These are phyloP conservation scores for Arthroderma sp. DNA, from an alignment of 2,329 filamentous ascomycete species.

Conservation along the genomic window DNA sequence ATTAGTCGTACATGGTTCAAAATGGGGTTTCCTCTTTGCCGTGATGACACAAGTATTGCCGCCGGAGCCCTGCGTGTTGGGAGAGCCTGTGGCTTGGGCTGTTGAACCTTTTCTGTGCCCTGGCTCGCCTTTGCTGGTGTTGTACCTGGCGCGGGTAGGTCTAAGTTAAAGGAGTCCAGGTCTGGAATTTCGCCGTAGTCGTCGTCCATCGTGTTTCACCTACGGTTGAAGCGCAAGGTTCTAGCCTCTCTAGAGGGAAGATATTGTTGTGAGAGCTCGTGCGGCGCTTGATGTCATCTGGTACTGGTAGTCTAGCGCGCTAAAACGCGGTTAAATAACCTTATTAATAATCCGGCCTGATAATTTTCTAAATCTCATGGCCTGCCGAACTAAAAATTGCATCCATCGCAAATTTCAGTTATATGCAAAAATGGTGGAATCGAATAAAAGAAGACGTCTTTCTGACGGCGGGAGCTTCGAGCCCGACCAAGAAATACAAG, in stretches of 20 bases:
- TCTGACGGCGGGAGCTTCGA: conserved; percentile 18
- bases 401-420: not conserved
- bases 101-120: conserved; percentile 50
- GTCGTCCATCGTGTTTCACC: conserved; percentile 25
- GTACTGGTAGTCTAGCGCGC: no score
- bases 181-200: conserved; percentile 36
- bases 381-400: not conserved
- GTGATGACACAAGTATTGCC: conserved; percentile 75
- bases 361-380: no score
- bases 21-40: conserved; percentile 91
- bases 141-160: no score
- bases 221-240: not conserved
- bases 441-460: conserved; percentile 24
- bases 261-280: no score
- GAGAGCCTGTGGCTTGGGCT: conserved; percentile 80
- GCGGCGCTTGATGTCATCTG: no score
- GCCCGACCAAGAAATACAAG: conserved; percentile 6
- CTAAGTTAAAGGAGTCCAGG: conserved; percentile 20
- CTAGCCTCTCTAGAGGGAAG: not conserved
- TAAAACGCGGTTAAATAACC: no score
- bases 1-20: conserved; percentile 68
- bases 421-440: conserved; percentile 19
- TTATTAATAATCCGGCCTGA: no score
- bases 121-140: conserved; percentile 11
- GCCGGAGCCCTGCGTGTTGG: conserved; percentile 54